Conservation (phyloP, 1,284 basidiomycete genomes). For the Melanopsichium pennsylvanicum region DNA sequence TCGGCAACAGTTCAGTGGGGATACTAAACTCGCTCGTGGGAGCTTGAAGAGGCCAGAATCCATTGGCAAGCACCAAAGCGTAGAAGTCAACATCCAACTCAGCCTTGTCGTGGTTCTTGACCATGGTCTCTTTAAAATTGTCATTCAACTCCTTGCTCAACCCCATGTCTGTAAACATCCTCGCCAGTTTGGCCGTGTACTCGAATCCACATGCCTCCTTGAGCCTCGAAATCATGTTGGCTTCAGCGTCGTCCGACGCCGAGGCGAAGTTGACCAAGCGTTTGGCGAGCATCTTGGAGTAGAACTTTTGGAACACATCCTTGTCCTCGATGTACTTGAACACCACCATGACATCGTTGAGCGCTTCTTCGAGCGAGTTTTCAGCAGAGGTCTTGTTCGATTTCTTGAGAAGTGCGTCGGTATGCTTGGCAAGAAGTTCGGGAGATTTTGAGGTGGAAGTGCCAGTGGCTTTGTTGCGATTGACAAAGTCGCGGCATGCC, state of each 20-base stretch:
- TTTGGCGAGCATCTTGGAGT: conserved; percentile 93
- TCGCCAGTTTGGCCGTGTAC: conserved; percentile 95
- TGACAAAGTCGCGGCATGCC: conserved; percentile 95
- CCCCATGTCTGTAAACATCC: conserved; percentile 99
- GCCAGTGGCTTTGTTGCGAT: conserved; percentile 80
- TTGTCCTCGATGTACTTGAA: conserved; percentile 99
- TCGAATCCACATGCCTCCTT: conserved; percentile 99
- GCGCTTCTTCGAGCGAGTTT: conserved; percentile 83
- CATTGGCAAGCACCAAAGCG: conserved; percentile 91
- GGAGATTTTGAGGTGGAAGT: conserved; percentile 75
- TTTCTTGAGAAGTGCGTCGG: conserved; percentile 89
- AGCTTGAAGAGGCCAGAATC: conserved; percentile 92
- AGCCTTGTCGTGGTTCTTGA: conserved; percentile 73
- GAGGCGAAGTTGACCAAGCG: conserved; percentile 91
- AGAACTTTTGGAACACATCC: conserved; percentile 99
- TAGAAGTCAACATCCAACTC: conserved; percentile 77
- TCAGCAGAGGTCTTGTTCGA: conserved; percentile 92
- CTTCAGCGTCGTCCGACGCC: conserved; percentile 94
- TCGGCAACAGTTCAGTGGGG: conserved; percentile 83
- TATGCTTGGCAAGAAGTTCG: conserved; percentile 91
- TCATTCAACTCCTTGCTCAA: conserved; percentile 95
- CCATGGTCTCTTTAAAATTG: conserved; percentile 93
- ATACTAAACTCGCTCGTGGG: conserved; percentile 86
- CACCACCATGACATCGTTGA: conserved; percentile 93
- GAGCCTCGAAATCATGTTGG: conserved; percentile 97